Base-by-base conservation (phyloP, 164 flowering plant genomes). In the Sextonia rubra region DNA sequence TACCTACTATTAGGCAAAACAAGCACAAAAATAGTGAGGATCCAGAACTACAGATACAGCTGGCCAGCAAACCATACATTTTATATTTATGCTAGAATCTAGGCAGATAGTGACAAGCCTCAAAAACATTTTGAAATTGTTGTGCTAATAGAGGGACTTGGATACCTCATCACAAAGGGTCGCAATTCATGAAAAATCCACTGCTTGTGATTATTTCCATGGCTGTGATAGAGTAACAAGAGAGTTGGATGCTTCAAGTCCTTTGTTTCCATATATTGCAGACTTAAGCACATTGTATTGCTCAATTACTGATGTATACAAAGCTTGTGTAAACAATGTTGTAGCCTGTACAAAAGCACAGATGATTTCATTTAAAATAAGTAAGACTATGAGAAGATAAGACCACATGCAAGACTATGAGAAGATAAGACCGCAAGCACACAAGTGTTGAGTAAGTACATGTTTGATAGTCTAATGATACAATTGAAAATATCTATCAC, bases 281-380 rank as follows among this genome's bases (percentile, higher is more conserved):
- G 91, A 81, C 60, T 86, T 89, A 22, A 95, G 87, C 70, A 87
- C 85, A 64, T 83, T 79, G 84, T 92, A 92, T 71, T 95, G 99
- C 78, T 87, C 83, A 14, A 27, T 68, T 24, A 92, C 89, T 37
- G 92, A 90, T 24, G 80, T 72, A 76, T 85, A 91, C 22, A 92
- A 69, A 11, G 88, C 83, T 66, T 83, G 74, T 20, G 91, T 66
- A 75, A 84, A 91, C 8, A 83, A 84, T 61, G 72, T 73, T 79
- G 86, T 92, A 12, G 86, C 97, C 97, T 92, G 91, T 76, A 78
- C 71, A 1, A 77, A 29, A 62, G 29, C 58, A 68, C 12, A 32
- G 3, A 52, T 37, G n/a, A 15, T 52, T 52, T 52, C 58, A 52
- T 15, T 52, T 52, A 20, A 52, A 37, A 52, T 20, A 14, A 20